Evolutionary conservation across 257 asterid species (phyloP).

Genomic region (Fraxinus pennsylvanica): DNA sequence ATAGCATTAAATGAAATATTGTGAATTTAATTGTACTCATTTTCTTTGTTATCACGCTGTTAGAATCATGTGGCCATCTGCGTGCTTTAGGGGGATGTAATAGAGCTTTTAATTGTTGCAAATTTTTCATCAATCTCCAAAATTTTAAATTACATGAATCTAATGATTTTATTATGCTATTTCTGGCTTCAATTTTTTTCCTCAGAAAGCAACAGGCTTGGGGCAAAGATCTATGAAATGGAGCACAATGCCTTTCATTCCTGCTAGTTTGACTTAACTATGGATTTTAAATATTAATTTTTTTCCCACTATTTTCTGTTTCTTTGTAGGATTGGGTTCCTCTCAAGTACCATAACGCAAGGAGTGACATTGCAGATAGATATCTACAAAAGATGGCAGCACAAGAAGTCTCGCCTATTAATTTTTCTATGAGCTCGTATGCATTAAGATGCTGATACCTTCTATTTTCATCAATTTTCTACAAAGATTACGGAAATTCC

Average conservation of each 20-base stretch:
- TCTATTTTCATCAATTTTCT: conserved; percentile 17
- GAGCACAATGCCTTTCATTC: neutral
- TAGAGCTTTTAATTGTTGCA: neutral
- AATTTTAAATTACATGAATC: neutral
- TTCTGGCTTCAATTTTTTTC: neutral
- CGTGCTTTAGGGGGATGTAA: neutral
- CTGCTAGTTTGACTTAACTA: neutral
- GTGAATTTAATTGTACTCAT: neutral
- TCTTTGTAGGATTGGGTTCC: conserved; percentile 68
- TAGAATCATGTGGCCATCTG: neutral
- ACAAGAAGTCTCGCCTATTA: conserved; percentile 46
- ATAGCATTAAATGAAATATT: neutral
- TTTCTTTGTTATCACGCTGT: conserved; percentile 7
- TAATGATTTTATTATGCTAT: neutral
- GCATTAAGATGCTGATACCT: conserved; percentile 25
- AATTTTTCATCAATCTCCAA: neutral
- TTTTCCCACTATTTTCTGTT: neutral
- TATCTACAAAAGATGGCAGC: conserved; percentile 51
- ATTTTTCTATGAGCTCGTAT: conserved; percentile 76
- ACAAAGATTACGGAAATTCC: neutral
- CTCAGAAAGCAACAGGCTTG: neutral
- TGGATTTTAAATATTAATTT: conserved; percentile 7
- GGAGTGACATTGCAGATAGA: conserved; percentile 56
- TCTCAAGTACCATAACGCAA: conserved; percentile 60
- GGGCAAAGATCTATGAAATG: conserved; percentile 9